Percentiles rank a stretch among this genome's conserved stretches.
These are phyloP conservation scores for Alternaria ventricosa DNA, from an alignment of 2,329 filamentous ascomycete genomes.

Conservation along the genomic window DNA sequence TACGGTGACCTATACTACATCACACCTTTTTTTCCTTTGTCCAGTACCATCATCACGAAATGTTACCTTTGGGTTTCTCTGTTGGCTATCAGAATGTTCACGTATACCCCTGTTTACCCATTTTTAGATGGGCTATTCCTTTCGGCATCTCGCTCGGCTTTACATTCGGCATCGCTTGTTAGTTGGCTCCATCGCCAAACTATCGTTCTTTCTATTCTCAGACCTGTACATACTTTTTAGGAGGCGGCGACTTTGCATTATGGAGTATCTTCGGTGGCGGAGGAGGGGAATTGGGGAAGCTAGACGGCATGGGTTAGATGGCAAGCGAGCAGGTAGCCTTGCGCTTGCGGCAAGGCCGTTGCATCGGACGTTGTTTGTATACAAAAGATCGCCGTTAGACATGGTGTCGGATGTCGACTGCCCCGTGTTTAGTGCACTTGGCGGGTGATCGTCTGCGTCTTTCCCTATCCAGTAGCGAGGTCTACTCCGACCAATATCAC, in stretches of 20 bases:
- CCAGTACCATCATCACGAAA: slow-evolving; percentile 6
- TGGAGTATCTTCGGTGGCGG: neutral
- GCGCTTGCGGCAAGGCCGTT: neutral
- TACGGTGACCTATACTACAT: neutral
- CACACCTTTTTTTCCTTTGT: neutral
- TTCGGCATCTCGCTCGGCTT: neutral
- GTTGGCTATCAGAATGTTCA: slow-evolving; percentile 27
- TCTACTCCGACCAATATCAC: neutral
- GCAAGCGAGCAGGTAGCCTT: neutral
- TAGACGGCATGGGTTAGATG: neutral
- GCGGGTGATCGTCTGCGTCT: neutral
- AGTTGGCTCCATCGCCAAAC: neutral
- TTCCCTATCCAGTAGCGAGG: neutral
- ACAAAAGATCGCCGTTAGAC: neutral
- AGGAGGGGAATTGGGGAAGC: neutral
- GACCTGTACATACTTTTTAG: neutral
- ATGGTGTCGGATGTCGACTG: neutral
- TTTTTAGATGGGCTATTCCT: slow-evolving; percentile 10
- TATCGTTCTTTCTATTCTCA: neutral
- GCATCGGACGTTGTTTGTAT: neutral
- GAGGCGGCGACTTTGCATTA: neutral
- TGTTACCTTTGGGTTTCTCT: slow-evolving; percentile 5
- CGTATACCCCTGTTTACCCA: slow-evolving; percentile 30
- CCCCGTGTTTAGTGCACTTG: slow-evolving; percentile 1
- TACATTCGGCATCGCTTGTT: neutral